Evolutionary conservation across 768 basidiomycete genomes (phyloP).

Genomic region (Boletus pseudo-olivaceus): DNA sequence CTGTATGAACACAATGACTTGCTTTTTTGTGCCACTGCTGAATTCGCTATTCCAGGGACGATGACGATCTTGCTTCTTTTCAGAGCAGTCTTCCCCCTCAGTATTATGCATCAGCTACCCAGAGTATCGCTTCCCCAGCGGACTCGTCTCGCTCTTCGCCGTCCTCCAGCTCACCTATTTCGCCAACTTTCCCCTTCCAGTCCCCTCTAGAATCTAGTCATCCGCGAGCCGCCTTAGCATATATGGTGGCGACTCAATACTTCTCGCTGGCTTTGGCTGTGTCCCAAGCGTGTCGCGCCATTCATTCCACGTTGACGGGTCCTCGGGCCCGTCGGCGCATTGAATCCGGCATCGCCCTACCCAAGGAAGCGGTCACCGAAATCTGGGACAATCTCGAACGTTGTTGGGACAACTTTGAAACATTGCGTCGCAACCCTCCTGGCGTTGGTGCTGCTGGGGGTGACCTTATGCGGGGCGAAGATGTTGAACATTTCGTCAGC

Average conservation of each 20-base stretch:
- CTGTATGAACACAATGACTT: conserved; percentile 49
- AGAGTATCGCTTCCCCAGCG: conserved; percentile 32
- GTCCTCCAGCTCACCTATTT: conserved; percentile 17
- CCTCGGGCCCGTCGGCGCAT: conserved; percentile 61
- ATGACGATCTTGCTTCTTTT: conserved; percentile 74
- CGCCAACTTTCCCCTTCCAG: conserved; percentile 23
- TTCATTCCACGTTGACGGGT: conserved; percentile 79
- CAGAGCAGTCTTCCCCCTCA: conserved; percentile 56
- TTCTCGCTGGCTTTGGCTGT: conserved; percentile 73
- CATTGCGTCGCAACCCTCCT: conserved; percentile 45
- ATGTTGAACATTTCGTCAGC: conserved; percentile 66
- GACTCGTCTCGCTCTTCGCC: conserved; percentile 36
- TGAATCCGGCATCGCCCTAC: conserved; percentile 50
- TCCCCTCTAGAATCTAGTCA: conserved; percentile 23
- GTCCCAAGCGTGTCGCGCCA: conserved; percentile 69
- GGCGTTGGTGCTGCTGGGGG: conserved; percentile 39
- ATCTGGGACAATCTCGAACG: conserved; percentile 84
- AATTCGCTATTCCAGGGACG: conserved; percentile 42
- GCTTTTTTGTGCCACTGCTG: background rate
- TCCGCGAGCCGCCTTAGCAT: conserved; percentile 40
- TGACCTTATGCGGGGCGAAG: conserved; percentile 42
- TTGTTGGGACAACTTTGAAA: conserved; percentile 83
- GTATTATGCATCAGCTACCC: conserved; percentile 28
- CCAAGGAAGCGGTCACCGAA: conserved; percentile 62
- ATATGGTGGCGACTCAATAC: conserved; percentile 53